Evolutionary conservation across 1,139 yeast species (phyloP).

Genomic region (Lodderomyces jiufengensis): DNA sequence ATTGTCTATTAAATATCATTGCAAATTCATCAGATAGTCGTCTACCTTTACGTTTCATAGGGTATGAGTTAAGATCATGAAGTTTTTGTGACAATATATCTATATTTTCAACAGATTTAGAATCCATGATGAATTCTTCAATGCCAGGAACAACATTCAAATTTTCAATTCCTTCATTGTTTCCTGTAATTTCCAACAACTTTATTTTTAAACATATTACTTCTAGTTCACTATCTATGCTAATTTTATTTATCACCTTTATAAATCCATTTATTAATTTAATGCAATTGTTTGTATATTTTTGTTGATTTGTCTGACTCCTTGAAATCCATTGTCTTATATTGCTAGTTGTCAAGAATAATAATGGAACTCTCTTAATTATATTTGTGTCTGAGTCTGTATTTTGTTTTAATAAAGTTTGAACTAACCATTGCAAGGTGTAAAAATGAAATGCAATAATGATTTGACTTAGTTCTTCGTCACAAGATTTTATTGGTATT

Average conservation of each 20-base stretch:
- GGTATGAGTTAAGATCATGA: too few species aligned
- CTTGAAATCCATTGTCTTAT: constrained; percentile 24
- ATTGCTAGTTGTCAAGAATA: constrained; percentile 21
- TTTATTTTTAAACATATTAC: constrained; percentile 12
- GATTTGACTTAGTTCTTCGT: constrained; percentile 17
- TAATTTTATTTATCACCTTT: constrained; percentile 16
- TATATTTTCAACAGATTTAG: constrained; percentile 3
- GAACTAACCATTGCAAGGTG: constrained; percentile 28
- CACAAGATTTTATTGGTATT: constrained; percentile 9
- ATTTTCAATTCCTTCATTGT: constrained; percentile 5
- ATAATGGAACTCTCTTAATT: constrained; percentile 16
- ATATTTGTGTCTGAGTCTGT: constrained; percentile 10
- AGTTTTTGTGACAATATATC: not conserved
- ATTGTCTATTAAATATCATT: not conserved
- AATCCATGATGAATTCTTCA: constrained; percentile 11
- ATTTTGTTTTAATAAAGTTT: constrained; percentile 20
- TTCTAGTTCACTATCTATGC: constrained; percentile 4
- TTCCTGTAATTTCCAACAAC: constrained; percentile 11
- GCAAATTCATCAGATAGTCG: too few species aligned
- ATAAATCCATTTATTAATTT: constrained; percentile 26
- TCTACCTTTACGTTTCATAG: too few species aligned
- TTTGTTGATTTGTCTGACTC: constrained; percentile 8
- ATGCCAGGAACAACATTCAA: constrained; percentile 8
- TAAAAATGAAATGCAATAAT: constrained; percentile 33
- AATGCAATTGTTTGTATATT: constrained; percentile 18